A percentile compares a stretch with the other conserved stretches of the same genome.
These are phyloP conservation scores for Fusarium tupiense DNA, from an alignment of 2,329 filamentous ascomycete genomes.

Conservation along the genomic window DNA sequence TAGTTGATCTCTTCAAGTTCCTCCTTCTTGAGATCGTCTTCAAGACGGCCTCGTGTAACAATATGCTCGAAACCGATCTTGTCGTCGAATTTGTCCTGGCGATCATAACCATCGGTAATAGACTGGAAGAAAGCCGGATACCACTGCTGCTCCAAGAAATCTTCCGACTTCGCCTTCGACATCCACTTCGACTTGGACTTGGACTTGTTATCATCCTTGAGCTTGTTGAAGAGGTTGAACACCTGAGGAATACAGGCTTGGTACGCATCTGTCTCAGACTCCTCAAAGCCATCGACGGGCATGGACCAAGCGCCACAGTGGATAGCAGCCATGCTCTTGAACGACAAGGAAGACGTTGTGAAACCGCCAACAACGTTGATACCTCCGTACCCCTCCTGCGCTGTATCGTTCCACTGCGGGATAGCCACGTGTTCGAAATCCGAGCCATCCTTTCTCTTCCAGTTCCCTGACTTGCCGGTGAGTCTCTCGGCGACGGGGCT, in stretches of 20 bases:
- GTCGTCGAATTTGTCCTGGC: constrained; percentile 46
- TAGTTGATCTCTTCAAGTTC: constrained; percentile 45
- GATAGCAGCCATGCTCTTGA: constrained; percentile 55
- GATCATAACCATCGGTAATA: constrained; percentile 49
- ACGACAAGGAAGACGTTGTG: constrained; percentile 54
- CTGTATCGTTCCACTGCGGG: constrained; percentile 41
- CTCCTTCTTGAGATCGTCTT: constrained; percentile 26
- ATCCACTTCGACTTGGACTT: not conserved
- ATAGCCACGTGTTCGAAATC: constrained; percentile 40
- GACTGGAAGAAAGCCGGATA: constrained; percentile 49
- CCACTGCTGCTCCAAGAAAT: constrained; percentile 47
- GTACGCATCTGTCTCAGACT: constrained; percentile 54
- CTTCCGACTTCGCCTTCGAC: not conserved
- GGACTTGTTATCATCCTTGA: constrained; percentile 33
- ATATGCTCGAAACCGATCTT: constrained; percentile 47
- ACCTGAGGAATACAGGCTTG: constrained; percentile 56
- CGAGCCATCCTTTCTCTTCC: constrained; percentile 38
- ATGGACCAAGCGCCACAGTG: constrained; percentile 55
- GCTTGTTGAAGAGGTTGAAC: constrained; percentile 45
- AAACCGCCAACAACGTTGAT: constrained; percentile 54
- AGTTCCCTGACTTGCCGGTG: constrained; percentile 35
- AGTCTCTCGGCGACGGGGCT: constrained; percentile 35
- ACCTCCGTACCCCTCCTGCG: constrained; percentile 47
- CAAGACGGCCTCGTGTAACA: constrained; percentile 44
- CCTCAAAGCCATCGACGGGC: constrained; percentile 52